Evolutionary conservation across 805 yeast genomes (phyloP).

Genomic region (Pichia insulana): DNA sequence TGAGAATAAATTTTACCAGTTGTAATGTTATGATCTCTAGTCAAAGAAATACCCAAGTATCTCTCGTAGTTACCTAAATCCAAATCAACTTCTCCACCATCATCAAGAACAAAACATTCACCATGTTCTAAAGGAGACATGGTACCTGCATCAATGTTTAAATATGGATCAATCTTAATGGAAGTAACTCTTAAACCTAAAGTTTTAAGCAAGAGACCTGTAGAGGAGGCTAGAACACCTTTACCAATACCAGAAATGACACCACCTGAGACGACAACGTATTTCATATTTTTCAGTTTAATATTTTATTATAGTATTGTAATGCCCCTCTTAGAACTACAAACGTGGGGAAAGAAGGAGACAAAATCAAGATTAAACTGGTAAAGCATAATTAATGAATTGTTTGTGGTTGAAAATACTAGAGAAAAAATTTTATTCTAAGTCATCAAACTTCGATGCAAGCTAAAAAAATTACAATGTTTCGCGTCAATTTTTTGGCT

Average conservation of each 20-base stretch:
- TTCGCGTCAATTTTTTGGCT: no score
- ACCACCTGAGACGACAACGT: constrained; percentile 99
- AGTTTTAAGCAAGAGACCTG: constrained; percentile 90
- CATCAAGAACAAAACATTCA: constrained; percentile 94
- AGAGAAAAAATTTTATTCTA: no score
- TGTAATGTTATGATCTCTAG: constrained; percentile 92
- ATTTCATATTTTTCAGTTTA: constrained; percentile 55
- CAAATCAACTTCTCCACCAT: constrained; percentile 98
- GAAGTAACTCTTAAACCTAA: constrained; percentile 92
- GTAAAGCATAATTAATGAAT: no score
- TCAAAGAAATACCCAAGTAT: constrained; percentile 85
- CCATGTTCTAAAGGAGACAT: constrained; percentile 99
- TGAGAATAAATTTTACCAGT: constrained; percentile 95
- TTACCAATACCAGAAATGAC: constrained; percentile 99
- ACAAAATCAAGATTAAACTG: not conserved
- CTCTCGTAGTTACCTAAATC: constrained; percentile 98
- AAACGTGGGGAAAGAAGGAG: constrained; percentile 13
- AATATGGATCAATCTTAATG: constrained; percentile 96
- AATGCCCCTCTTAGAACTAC: constrained; percentile 2
- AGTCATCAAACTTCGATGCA: no score
- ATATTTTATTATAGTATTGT: not conserved
- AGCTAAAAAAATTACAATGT: no score
- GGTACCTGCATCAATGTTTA: constrained; percentile 99
- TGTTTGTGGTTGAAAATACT: no score
- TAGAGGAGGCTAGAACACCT: constrained; percentile 95